A percentile compares a stretch with the other conserved stretches of the same genome.
Conservation (phyloP, 2,329 filamentous ascomycete species). For the Tolypocladium cylindrosporum region DNA sequence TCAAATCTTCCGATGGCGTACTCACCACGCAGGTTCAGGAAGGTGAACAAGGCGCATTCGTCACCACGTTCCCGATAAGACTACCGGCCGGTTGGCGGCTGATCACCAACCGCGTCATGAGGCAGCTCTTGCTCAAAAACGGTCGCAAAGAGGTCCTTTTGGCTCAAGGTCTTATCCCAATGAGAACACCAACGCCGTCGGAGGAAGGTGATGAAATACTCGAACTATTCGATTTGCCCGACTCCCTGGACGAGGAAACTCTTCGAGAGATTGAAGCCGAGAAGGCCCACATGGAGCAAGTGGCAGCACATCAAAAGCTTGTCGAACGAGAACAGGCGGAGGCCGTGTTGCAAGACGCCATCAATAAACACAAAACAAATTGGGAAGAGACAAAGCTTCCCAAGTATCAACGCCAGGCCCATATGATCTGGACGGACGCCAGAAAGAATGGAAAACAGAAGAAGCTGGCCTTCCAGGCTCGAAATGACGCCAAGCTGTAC, state of each 20-base stretch:
- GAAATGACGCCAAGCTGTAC: conserved; percentile 29
- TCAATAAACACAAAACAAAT: conserved; percentile 35
- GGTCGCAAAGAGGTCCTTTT: conserved; percentile 7
- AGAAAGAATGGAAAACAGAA: conserved; percentile 27
- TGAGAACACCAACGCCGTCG: conserved; percentile 8
- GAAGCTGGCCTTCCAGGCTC: conserved; percentile 32
- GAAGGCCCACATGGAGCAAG: conserved; percentile 14
- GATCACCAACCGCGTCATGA: conserved; percentile 31
- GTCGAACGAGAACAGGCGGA: conserved; percentile 38
- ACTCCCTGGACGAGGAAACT: conserved; percentile 41
- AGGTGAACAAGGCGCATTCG: conserved; percentile 14
- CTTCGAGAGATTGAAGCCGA: conserved; percentile 49
- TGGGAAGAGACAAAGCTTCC: conserved; percentile 54
- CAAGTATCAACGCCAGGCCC: conserved; percentile 44
- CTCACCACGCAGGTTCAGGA: conserved; percentile 14
- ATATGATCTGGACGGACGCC: conserved; percentile 50
- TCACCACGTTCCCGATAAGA: conserved; percentile 10
- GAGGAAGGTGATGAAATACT: conserved; percentile 29
- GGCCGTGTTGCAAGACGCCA: conserved; percentile 40
- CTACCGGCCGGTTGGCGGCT: conserved; percentile 32
- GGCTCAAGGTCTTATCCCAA: conserved; percentile 4
- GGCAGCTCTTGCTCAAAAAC: conserved; percentile 25
- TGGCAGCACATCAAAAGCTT: conserved; percentile 5
- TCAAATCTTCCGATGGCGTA: conserved; percentile 11
- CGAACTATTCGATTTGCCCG: conserved; percentile 25